Percentiles rank a stretch among this genome's conserved stretches.
Conservation (phyloP, 1,139 yeast species). For the Kazachstania sp. region DNA sequence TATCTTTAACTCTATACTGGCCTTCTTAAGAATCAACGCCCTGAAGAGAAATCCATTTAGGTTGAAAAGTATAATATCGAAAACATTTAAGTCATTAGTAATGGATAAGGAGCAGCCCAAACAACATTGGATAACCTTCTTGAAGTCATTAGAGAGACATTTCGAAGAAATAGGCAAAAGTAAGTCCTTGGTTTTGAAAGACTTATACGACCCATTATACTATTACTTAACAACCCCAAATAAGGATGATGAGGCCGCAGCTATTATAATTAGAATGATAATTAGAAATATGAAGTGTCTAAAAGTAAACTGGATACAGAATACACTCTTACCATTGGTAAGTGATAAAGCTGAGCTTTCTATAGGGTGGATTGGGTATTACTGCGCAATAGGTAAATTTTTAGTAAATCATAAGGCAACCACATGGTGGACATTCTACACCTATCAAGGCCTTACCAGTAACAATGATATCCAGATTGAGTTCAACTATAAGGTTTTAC, state of each 20-base stretch:
- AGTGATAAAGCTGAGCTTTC: conserved; percentile 12
- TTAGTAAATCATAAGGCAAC: conserved; percentile 15
- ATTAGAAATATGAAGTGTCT: conserved; percentile 11
- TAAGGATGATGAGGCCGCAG: not conserved
- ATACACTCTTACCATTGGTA: conserved; percentile 18
- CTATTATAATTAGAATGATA: conserved; percentile 7
- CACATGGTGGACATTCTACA: conserved; percentile 29
- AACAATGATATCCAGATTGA: conserved; percentile 9
- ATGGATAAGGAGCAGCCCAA: not conserved
- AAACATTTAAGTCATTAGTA: not conserved
- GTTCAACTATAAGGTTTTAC: conserved; percentile 16
- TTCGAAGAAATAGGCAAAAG: not conserved
- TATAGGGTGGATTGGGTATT: conserved; percentile 16
- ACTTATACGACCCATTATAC: not conserved
- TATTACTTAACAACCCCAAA: not conserved
- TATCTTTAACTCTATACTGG: conserved; percentile 1
- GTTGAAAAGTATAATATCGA: not conserved
- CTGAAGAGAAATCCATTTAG: not conserved
- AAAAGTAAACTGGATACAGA: conserved; percentile 22
- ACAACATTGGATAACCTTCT: not conserved
- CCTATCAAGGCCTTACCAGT: conserved; percentile 18
- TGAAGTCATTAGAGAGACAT: not conserved
- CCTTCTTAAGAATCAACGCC: conserved; percentile 6
- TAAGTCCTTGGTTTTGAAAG: conserved; percentile 1
- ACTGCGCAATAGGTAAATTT: conserved; percentile 21